Percentiles rank a stretch among this genome's conserved stretches.
These are phyloP conservation scores for Dothideomycetes sp. DNA, from an alignment of 2,329 filamentous ascomycete genomes.

Conservation along the genomic window DNA sequence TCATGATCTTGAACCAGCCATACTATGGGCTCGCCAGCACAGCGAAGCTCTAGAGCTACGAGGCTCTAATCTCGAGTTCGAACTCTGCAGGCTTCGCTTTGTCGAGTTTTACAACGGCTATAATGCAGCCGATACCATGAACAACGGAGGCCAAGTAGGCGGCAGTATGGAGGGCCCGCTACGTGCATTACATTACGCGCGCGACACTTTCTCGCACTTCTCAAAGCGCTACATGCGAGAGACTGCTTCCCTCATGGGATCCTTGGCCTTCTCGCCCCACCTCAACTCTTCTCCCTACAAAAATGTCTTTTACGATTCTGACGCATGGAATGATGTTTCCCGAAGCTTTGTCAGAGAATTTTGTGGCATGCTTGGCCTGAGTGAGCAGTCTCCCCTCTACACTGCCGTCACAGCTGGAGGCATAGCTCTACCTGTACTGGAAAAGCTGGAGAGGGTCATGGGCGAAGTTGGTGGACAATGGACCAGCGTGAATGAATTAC, in stretches of 20 bases:
- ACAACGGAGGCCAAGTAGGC: constrained; percentile 37
- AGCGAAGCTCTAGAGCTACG: constrained; percentile 61
- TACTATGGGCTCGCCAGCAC: constrained; percentile 71
- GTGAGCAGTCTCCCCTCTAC: constrained; percentile 85
- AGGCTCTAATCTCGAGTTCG: constrained; percentile 90
- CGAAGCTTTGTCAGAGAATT: constrained; percentile 73
- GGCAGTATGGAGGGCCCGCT: constrained; percentile 41
- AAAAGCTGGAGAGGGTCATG: constrained; percentile 83
- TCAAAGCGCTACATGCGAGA: constrained; percentile 64
- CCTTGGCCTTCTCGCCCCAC: constrained; percentile 70
- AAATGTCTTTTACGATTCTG: constrained; percentile 62
- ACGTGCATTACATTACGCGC: constrained; percentile 66
- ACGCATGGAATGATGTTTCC: constrained; percentile 72
- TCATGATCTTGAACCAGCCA: constrained; percentile 69
- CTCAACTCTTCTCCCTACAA: constrained; percentile 67
- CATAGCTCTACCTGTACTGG: constrained; percentile 76
- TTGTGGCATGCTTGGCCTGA: constrained; percentile 80
- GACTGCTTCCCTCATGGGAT: constrained; percentile 69
- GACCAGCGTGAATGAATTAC: constrained; percentile 84
- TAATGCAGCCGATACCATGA: constrained; percentile 24
- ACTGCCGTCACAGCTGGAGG: constrained; percentile 85
- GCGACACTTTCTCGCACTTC: constrained; percentile 63
- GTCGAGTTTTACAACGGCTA: constrained; percentile 70
- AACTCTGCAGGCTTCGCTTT: constrained; percentile 81
- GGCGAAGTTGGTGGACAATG: constrained; percentile 85